A percentile compares a stretch with the other conserved stretches of the same genome.
These are phyloP conservation scores for Saxophila tyrrhenica DNA, from an alignment of 495 filamentous ascomycete genomes.

Conservation along the genomic window DNA sequence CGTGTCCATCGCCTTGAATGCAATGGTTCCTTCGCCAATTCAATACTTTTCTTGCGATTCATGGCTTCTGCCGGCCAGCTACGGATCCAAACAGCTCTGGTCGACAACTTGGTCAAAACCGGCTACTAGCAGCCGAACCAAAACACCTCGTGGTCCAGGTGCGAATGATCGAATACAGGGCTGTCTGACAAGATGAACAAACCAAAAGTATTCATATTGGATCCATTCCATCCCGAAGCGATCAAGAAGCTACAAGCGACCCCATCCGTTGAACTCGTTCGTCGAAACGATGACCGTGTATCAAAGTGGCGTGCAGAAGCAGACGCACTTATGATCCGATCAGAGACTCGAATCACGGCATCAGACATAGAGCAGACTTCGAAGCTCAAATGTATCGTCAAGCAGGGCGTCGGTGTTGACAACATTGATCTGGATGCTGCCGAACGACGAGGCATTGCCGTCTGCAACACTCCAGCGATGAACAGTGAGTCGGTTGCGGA, in stretches of 20 bases:
- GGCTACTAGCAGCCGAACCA: no score
- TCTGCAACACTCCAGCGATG: conserved; percentile 15
- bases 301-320: conserved; percentile 3
- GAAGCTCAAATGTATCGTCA: conserved; percentile 29
- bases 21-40: no score
- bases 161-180: no score
- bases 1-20: no score
- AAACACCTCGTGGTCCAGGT: no score
- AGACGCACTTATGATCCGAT: conserved; percentile 6
- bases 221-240: conserved; percentile 8
- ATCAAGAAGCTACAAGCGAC: neutral
- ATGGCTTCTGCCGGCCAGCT: no score
- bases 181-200: conserved; percentile 5
- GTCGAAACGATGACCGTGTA: neutral
- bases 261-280: neutral
- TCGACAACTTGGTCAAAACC: no score
- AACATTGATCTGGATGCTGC: conserved; percentile 16
- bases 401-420: conserved; percentile 28
- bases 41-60: no score
- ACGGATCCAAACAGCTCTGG: no score
- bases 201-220: conserved; percentile 6
- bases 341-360: conserved; percentile 2
- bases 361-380: neutral
- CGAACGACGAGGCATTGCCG: conserved; percentile 3
- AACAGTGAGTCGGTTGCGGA: conserved; percentile 32